Evolutionary conservation across 2,329 filamentous ascomycete species (phyloP).

Genomic region (Talaromyces atroroseus): DNA sequence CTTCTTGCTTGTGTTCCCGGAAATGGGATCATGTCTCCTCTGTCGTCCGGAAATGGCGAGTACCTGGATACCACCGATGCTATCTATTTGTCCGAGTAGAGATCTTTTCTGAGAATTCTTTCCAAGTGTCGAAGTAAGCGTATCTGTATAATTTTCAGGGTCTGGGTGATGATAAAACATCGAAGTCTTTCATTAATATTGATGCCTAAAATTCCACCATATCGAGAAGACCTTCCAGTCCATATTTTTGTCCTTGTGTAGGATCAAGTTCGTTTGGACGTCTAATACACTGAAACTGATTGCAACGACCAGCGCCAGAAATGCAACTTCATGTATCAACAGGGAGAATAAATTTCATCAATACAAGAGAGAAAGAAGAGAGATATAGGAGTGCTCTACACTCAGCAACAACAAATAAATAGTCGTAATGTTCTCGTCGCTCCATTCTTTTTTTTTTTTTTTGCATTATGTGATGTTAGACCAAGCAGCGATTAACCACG

Average conservation of each 20-base stretch:
- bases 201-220: not conserved
- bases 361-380: not conserved
- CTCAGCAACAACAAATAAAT: not conserved
- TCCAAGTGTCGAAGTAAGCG: no score
- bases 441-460: not conserved
- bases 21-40: not conserved
- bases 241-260: not conserved
- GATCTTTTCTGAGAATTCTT: no score
- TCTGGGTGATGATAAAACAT: no score
- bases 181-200: no score
- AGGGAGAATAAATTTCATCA: not conserved
- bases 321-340: not conserved
- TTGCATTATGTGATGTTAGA: slow-evolving; percentile 1
- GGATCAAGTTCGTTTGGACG: not conserved
- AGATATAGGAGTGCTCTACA: not conserved
- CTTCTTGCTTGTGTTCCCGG: not conserved
- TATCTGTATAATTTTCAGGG: no score
- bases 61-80: no score
- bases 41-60: not conserved
- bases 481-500: slow-evolving; percentile 53
- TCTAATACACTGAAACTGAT: not conserved
- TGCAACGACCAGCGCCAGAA: not conserved
- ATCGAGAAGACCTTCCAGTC: not conserved
- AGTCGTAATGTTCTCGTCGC: not conserved
- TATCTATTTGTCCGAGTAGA: no score